A percentile compares a stretch with the other conserved stretches of the same genome.
These are phyloP conservation scores for Aristolochia contorta DNA, from an alignment of 164 flowering plant species.

Conservation along the genomic window DNA sequence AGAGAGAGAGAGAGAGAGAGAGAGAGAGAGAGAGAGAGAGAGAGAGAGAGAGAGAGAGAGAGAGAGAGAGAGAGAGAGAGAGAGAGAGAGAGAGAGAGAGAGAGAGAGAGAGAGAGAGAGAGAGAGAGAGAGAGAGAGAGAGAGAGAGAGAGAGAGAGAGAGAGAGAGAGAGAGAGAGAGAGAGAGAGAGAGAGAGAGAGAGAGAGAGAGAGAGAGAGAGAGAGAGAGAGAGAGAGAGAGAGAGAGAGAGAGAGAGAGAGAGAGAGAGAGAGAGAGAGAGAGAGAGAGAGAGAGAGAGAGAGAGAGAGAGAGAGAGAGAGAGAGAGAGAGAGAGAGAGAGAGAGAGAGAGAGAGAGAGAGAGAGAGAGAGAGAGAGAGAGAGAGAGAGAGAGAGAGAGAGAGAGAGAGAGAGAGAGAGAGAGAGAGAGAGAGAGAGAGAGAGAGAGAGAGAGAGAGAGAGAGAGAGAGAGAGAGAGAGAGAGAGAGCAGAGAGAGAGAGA, in stretches of 20 bases:
- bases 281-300: background rate
- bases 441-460: background rate
- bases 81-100: background rate
- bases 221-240: background rate
- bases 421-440: background rate
- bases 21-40: background rate
- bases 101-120: background rate
- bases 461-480: background rate
- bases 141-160: background rate
- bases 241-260: background rate
- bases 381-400: background rate
- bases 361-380: background rate
- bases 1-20: background rate
- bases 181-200: background rate
- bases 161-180: background rate
- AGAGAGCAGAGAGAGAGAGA: background rate
- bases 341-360: background rate
- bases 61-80: background rate
- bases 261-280: background rate
- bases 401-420: background rate
- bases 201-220: background rate
- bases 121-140: background rate
- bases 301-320: constrained; percentile 2
- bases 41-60: background rate
- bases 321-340: background rate